These are phyloP conservation scores for Mycena amicta DNA, from an alignment of 768 basidiomycete genomes.

Conservation along the genomic window DNA sequence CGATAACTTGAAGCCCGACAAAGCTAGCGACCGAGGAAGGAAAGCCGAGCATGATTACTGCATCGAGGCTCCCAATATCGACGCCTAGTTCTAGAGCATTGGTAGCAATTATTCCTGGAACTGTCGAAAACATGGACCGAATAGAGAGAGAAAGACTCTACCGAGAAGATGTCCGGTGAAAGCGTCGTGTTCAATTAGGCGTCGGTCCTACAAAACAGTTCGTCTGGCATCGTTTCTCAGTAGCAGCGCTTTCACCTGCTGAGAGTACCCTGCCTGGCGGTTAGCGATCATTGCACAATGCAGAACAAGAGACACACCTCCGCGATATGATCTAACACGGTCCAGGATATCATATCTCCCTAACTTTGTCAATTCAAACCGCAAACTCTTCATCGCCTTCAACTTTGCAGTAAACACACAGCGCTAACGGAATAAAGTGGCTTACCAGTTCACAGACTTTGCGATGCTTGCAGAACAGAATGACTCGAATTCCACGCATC, in stretches of 20 bases:
- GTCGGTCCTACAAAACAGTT: slow-evolving; percentile 59
- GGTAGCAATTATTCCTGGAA: slow-evolving; percentile 71
- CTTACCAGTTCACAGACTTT: slow-evolving; percentile 81
- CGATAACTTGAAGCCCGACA: too few species aligned
- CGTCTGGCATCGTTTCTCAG: too few species aligned
- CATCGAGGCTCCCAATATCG: slow-evolving; percentile 88
- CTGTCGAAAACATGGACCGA: too few species aligned
- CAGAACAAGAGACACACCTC: slow-evolving; percentile 50
- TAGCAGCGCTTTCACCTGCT: slow-evolving; percentile 46
- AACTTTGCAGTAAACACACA: too few species aligned
- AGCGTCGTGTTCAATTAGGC: slow-evolving; percentile 82
- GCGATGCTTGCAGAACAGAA: slow-evolving; percentile 88
- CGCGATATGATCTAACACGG: slow-evolving; percentile 80
- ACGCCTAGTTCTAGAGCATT: slow-evolving; percentile 91
- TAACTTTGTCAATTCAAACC: slow-evolving; percentile 69
- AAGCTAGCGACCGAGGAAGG: slow-evolving; percentile 80
- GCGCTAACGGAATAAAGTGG: too few species aligned
- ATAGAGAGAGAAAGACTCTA: not conserved
- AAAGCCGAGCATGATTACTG: slow-evolving; percentile 88
- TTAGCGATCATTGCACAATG: not conserved
- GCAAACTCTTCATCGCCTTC: slow-evolving; percentile 80
- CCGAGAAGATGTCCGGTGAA: slow-evolving; percentile 84
- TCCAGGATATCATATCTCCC: slow-evolving; percentile 77
- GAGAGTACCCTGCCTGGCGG: slow-evolving; percentile 62
- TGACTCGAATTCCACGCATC: slow-evolving; percentile 77